These are phyloP conservation scores for Cryptococcus wingfieldii DNA, from an alignment of 1,284 basidiomycete species.

Conservation along the genomic window DNA sequence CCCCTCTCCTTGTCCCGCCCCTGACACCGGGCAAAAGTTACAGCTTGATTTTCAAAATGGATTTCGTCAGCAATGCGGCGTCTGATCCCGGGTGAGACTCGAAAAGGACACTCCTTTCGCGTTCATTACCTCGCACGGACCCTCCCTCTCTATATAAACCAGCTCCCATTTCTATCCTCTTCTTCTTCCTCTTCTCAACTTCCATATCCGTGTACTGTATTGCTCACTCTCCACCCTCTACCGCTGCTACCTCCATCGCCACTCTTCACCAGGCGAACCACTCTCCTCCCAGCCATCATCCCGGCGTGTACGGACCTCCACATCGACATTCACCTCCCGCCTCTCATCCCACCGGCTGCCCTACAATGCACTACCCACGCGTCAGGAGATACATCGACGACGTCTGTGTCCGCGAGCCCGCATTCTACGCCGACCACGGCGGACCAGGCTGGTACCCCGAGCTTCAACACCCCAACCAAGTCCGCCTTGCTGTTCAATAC, in stretches of 20 bases:
- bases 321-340: background rate
- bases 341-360: no score
- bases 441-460: slow-evolving; percentile 14
- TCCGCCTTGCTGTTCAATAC: slow-evolving; percentile 8
- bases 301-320: background rate
- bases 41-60: no score
- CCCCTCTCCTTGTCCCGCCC: background rate
- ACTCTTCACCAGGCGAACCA: background rate
- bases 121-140: background rate
- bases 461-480: slow-evolving; percentile 11
- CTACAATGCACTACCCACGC: background rate
- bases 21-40: no score
- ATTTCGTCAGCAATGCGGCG: background rate
- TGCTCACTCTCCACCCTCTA: background rate
- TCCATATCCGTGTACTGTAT: no score
- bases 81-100: background rate
- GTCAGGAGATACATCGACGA: slow-evolving; percentile 7
- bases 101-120: background rate
- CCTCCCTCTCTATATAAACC: background rate
- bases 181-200: background rate
- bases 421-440: slow-evolving; percentile 9
- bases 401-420: slow-evolving; percentile 3
- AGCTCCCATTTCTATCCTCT: background rate
- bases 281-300: background rate
- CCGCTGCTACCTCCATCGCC: background rate